Base-by-base conservation (phyloP, 108 stramenopile species). In the Pseudonitzschia multiseries region DNA sequence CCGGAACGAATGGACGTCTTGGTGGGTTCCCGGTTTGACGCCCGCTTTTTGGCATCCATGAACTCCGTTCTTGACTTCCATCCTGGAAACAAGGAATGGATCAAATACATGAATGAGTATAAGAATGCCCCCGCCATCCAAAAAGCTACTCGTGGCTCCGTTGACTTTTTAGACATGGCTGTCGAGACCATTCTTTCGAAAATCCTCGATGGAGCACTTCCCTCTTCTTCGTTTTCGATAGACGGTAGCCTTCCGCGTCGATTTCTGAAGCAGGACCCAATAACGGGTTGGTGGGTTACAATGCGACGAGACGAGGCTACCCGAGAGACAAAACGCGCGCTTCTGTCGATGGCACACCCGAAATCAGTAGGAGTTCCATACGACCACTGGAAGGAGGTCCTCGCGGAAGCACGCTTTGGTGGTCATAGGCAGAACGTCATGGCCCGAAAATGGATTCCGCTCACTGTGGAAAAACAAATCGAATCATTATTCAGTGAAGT, bases 11-110 rank as follows among this genome's bases (percentile, higher is more conserved):
- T 26, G 4, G 84, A 85, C 48, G 57, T 82, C 26, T 65, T 85
- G 28, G 53, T 85, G 24, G 81, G 81, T 20, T 73, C 53, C 29
- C 74, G 84, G 29, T 85, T 66, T 61, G 84, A 85, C 67, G 72
- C 81, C 2, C 22, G 44, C 4, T 73, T 54, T 54, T 54, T 85
- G 14, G 75, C 72, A 20, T 61, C 50, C 53, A 79, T 70, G 59
- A 77, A 79, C 44, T 63, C 59, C 26, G 71, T 74, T 20, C 52
- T 85, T 29, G 67, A 82, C 44, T 82, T 70, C 46, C 84, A 85
- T 79, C 84, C 84, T 18, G 84, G 81, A 21, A 85, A 81, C 48
- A 51, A 42, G 20, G 51, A 51, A 51, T 81, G 62, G 32, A 27
- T 56, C 8, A 65, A 69, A 26, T 21, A 32, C 14, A 21, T 70